Conservation (phyloP, 176 grass and related monocot genomes). For the Alloteropsis semialata region DNA sequence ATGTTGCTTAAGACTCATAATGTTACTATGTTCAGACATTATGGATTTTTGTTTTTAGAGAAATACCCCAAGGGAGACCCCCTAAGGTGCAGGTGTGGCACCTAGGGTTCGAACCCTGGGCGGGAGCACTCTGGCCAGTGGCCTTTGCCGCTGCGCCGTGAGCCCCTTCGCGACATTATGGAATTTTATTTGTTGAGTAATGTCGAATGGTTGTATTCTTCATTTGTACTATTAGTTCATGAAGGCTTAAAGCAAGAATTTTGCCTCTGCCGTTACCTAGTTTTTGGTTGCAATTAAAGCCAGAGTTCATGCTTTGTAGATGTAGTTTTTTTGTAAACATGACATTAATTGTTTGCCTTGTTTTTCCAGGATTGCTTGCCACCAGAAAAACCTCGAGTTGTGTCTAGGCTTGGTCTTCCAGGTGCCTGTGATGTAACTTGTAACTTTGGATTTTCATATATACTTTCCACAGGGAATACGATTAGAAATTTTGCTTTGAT, state of each 20-base stretch:
- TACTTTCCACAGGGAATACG: background rate
- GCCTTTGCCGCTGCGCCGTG: no score
- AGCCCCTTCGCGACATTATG: no score
- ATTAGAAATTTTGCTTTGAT: background rate
- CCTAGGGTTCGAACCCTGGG: no score
- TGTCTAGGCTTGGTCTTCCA: slow-evolving; percentile 96
- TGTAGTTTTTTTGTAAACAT: background rate
- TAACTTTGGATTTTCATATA: background rate
- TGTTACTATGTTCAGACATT: background rate
- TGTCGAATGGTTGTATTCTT: background rate
- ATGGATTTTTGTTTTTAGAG: no score
- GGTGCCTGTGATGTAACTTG: slow-evolving; percentile 42
- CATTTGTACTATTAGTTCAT: background rate
- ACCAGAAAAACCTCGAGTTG: slow-evolving; percentile 66
- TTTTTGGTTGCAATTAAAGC: slow-evolving; percentile 2
- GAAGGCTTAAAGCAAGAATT: background rate
- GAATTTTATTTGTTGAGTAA: background rate
- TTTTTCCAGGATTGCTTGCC: slow-evolving; percentile 76
- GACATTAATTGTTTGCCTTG: background rate
- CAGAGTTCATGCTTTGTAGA: background rate
- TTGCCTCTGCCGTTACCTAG: background rate
- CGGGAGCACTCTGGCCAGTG: no score
- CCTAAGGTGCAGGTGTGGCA: no score
- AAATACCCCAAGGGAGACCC: no score
- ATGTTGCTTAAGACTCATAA: background rate